Evolutionary conservation across 2,329 filamentous ascomycete genomes (phyloP), one percentile per base, ranked within the genome.

Genomic region (Monosporascus sp.): DNA sequence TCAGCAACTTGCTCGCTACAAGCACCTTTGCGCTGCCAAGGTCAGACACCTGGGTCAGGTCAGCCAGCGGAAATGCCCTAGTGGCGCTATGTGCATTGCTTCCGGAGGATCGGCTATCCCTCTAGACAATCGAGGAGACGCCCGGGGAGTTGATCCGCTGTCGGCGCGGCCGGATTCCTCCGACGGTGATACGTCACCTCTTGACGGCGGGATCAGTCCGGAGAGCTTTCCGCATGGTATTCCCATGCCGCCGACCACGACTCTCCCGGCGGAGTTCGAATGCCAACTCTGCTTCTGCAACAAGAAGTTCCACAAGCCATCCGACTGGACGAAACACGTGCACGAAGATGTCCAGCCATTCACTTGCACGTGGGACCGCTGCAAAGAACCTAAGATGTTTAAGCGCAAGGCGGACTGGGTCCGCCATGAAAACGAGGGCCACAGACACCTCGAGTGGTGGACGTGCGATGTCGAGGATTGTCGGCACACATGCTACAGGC

Each of bases 381-480:
- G 92, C 66, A 81, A 82, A 8, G 91, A 96, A 48, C 85, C 89
- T 19, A 96, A 95, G 71, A 91, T 90, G 37, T 97, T 96, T 77
- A 96, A 96, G 72, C 84, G 91, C 48, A 97, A 96, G 71, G 92
- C 92, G 16, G 92, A 97, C 67, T 97, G 92, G 92, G 91, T 96
- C 22, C 83, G 92, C 31, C 92, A 97, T 64, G 92, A 96, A 68
- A 96, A 93, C 61, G 92, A 97, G 71, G 85, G 88, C 26, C 92
- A 97, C 67, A 83, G 92, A 24, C 90, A 95, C 59, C 76, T 96
- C 3, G 91, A 96, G 65, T 94, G 90, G 85, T 97, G 91, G 91
- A 85, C 81, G 6, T 97, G 92, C 66, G 85, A 89, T 56, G 82
- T 91, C 20, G 81, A 86, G 5, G 91, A 93, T 58, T 96, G 92